Conservation (phyloP, 129 eudicot species). For the Solidago caesia region DNA sequence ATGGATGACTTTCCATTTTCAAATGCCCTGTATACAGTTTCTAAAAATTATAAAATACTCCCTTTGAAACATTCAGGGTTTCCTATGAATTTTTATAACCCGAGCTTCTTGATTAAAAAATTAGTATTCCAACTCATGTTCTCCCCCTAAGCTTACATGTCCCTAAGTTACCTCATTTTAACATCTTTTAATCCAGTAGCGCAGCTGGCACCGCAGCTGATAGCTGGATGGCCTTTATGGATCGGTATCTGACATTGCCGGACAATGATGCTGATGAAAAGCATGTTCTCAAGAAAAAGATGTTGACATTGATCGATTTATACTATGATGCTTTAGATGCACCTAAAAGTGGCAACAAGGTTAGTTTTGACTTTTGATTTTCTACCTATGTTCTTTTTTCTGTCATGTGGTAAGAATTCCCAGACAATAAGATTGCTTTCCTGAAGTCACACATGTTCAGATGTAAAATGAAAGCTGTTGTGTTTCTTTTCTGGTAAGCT, state of each 20-base stretch:
- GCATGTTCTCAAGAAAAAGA: not conserved
- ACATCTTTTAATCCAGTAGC: slow-evolving; percentile 23
- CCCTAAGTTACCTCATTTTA: not conserved
- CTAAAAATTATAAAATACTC: not conserved
- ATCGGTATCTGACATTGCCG: slow-evolving; percentile 22
- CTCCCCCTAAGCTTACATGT: not conserved
- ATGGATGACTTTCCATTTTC: not conserved
- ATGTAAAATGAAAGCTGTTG: too few relatives aligned
- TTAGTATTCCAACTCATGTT: not conserved
- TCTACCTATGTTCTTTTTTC: too few relatives aligned
- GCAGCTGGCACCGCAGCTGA: slow-evolving; percentile 34
- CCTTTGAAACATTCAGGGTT: not conserved
- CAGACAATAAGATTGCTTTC: too few relatives aligned
- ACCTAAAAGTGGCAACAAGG: slow-evolving; percentile 32
- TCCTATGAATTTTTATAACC: too few relatives aligned
- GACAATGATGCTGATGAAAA: slow-evolving; percentile 23
- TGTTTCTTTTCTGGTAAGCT: not conserved
- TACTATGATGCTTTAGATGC: slow-evolving; percentile 37
- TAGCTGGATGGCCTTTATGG: slow-evolving; percentile 28
- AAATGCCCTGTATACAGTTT: not conserved
- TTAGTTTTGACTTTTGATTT: slow-evolving; percentile 1
- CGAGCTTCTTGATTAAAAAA: not conserved
- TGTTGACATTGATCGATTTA: slow-evolving; percentile 26
- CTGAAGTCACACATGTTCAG: too few relatives aligned
- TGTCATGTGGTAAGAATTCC: not conserved